Conservation (phyloP, 371 early-diverging fungal genomes). For the Syncephalastrum contaminatum region DNA sequence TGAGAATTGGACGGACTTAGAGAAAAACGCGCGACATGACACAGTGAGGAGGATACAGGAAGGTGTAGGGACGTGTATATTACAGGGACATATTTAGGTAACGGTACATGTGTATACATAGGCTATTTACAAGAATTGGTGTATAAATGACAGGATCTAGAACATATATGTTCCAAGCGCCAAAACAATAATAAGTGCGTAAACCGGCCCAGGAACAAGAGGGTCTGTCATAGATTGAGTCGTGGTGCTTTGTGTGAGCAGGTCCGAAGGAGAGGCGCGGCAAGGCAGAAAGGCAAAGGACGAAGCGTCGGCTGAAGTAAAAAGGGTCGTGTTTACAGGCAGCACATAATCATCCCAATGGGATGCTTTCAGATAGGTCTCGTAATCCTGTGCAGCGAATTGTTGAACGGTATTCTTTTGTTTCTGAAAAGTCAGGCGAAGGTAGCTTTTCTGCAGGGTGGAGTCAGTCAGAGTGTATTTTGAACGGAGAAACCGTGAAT, state of each 20-base stretch:
- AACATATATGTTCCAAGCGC: slow-evolving; percentile 19
- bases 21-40: too few relatives aligned
- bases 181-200: slow-evolving; percentile 19
- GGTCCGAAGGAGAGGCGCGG: not conserved
- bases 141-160: not conserved
- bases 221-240: slow-evolving; percentile 6
- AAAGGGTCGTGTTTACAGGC: not conserved
- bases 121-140: too few relatives aligned
- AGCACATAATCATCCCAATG: not conserved
- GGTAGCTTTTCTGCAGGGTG: too few relatives aligned
- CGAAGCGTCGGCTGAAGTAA: not conserved
- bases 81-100: too few relatives aligned
- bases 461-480: too few relatives aligned
- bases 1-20: too few relatives aligned
- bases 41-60: too few relatives aligned
- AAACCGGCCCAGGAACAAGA: slow-evolving; percentile 16
- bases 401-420: slow-evolving; percentile 7
- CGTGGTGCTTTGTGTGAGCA: not conserved
- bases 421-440: not conserved
- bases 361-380: slow-evolving; percentile 8
- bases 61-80: too few relatives aligned
- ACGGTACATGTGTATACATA: too few relatives aligned
- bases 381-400: slow-evolving; percentile 14
- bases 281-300: not conserved
- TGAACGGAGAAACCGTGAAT: too few relatives aligned